Base-by-base conservation (phyloP, 2,329 filamentous ascomycete genomes). In the Diaporthe velutina region DNA sequence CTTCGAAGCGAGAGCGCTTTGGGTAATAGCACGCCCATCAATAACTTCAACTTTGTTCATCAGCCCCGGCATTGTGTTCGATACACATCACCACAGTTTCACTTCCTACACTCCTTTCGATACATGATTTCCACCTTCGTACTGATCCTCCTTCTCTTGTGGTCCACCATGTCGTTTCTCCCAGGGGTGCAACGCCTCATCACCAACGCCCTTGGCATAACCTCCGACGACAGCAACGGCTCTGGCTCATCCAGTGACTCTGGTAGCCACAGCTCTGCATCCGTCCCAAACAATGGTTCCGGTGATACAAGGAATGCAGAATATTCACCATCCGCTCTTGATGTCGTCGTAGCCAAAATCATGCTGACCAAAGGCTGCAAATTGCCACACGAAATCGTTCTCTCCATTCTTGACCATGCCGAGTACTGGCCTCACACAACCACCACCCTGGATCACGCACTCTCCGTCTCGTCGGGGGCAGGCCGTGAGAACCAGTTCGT, bases 401-500 rank as follows among this genome's bases (percentile, higher is more conserved):
- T 92, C 78, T 80, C 81, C 60, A 86, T 93, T 60, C 81, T 92
- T 71, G 90, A 93, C 78, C 80, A 84, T 38, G 91, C 90, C 72
- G 90, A 92, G 81, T 93, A 92, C 81, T 93, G 91, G 91, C 87
- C 87, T 19, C 88, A 88, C 77, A 86, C 87, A 0, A 81, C 83
- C 1, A 75, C 83, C 58, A 79, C 82, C 66, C 83, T 78, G 73
- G 74, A 76, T 8, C 70, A 76, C 15, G 12, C 45, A 5, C 35
- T 74, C 40, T 48, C 33, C 3, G 70, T 73, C 13, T 35, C 33
- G 9, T 70, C 75, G 17, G 45, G 64, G 5, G 30, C 48, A 8
- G 60, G 19, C 0, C 28, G 67, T 4, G 84, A 87, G 76, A 80
- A 88, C 74, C 68, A 78, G 45, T 85, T 88, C 38, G 38, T 88